A percentile compares a stretch with the other conserved stretches of the same genome.
Evolutionary conservation across 106 monocot species (phyloP).

Genomic region (Dactylorhiza incarnata): DNA sequence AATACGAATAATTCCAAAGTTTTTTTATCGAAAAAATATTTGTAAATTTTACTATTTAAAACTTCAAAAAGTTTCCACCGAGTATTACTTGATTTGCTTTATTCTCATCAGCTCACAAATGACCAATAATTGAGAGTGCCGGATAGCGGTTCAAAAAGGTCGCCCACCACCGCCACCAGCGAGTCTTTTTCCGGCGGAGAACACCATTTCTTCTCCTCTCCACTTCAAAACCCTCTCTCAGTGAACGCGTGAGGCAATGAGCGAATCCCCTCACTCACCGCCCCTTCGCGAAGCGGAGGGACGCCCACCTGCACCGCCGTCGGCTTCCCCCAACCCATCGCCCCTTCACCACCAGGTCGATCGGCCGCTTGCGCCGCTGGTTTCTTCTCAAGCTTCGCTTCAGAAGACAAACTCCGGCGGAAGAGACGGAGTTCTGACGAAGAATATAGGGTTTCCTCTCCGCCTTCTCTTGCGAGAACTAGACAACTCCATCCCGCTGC

Average conservation of each 20-base stretch:
- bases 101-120: too few species aligned
- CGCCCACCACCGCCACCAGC: slow-evolving; percentile 24
- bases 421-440: neutral
- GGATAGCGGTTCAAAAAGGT: too few species aligned
- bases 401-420: neutral
- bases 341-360: neutral
- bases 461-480: neutral
- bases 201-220: neutral
- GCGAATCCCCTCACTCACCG: neutral
- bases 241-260: neutral
- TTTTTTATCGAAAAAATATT: too few species aligned
- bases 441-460: neutral
- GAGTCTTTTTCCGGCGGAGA: slow-evolving; percentile 13
- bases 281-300: neutral
- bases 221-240: neutral
- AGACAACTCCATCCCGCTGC: neutral
- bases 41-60: too few species aligned
- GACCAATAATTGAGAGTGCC: too few species aligned
- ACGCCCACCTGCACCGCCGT: neutral
- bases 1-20: too few species aligned
- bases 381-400: neutral
- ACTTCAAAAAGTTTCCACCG: too few species aligned
- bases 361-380: neutral
- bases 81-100: too few species aligned
- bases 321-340: neutral